Conservation (phyloP, 345 rosid species). For the Sisymbrium altissimum region DNA sequence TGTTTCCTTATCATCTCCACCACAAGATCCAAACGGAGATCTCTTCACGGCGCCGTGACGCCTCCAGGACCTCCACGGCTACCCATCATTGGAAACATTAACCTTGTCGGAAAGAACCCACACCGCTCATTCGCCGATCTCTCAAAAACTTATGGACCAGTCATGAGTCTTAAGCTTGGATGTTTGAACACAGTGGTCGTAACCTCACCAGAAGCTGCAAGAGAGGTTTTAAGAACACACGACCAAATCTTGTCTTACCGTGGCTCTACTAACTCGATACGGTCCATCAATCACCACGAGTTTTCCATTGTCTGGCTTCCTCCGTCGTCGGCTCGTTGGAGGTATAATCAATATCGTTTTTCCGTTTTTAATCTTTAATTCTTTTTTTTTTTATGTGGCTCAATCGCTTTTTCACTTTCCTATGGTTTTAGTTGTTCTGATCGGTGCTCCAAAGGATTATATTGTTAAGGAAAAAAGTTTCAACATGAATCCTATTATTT, state of each 20-base stretch:
- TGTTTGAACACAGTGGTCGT: constrained; percentile 7
- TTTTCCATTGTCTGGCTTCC: constrained; percentile 26
- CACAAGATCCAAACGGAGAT: neutral
- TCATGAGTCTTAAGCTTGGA: constrained; percentile 41
- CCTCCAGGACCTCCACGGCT: constrained; percentile 37
- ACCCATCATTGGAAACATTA: constrained; percentile 46
- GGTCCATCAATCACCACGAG: constrained; percentile 19
- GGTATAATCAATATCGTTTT: constrained; percentile 8
- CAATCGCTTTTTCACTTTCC: neutral
- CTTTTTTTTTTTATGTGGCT: neutral
- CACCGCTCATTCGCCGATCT: constrained; percentile 37
- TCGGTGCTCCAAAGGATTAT: neutral
- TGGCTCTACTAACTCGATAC: constrained; percentile 5
- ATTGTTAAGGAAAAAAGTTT: neutral
- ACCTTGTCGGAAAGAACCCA: constrained; percentile 34
- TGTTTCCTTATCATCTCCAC: constrained; percentile 7
- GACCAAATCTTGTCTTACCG: constrained; percentile 33
- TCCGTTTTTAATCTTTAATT: no score
- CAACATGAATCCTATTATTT: neutral
- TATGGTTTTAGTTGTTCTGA: neutral
- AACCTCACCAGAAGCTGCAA: constrained; percentile 29
- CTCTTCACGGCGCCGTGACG: neutral
- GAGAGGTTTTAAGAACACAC: constrained; percentile 31
- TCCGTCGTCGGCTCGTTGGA: constrained; percentile 34
- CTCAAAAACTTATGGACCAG: constrained; percentile 41